phyloP scores from a whole-genome alignment of 345 rosid species.

The Gossypium turneri region DNA sequence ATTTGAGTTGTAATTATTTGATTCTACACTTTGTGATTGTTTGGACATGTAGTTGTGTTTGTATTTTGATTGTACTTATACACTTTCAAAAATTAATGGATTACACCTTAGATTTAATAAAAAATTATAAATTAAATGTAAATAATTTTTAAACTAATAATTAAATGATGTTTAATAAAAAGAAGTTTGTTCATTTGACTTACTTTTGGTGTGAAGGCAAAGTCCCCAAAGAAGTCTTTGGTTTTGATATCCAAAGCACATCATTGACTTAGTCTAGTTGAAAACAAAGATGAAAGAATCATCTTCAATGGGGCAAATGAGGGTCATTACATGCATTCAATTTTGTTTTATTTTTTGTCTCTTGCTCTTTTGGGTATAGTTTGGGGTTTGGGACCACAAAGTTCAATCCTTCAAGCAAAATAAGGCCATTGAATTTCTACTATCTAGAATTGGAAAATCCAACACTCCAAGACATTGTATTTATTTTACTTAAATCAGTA shows the following conservation, averaged over 20 bases:
- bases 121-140: neutral
- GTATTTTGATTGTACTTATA: too few relatives aligned
- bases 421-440: neutral
- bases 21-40: too few relatives aligned
- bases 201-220: neutral
- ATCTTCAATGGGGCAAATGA: neutral
- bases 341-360: neutral
- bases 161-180: neutral
- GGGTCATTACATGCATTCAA: neutral
- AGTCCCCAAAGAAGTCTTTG: neutral
- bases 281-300: neutral
- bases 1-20: too few relatives aligned
- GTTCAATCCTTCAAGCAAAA: neutral
- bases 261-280: conserved; percentile 13
- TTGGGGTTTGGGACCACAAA: conserved; percentile 9
- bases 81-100: neutral
- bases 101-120: neutral
- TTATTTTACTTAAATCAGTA: neutral
- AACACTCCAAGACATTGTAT: conserved; percentile 2
- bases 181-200: neutral
- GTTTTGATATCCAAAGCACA: neutral
- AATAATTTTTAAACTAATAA: neutral
- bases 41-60: too few relatives aligned
- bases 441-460: neutral
- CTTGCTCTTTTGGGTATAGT: neutral